Percentiles rank a stretch among this genome's conserved stretches.
Evolutionary conservation across 2,329 filamentous ascomycete genomes (phyloP).

Genomic region (Penicillium vulpinum): DNA sequence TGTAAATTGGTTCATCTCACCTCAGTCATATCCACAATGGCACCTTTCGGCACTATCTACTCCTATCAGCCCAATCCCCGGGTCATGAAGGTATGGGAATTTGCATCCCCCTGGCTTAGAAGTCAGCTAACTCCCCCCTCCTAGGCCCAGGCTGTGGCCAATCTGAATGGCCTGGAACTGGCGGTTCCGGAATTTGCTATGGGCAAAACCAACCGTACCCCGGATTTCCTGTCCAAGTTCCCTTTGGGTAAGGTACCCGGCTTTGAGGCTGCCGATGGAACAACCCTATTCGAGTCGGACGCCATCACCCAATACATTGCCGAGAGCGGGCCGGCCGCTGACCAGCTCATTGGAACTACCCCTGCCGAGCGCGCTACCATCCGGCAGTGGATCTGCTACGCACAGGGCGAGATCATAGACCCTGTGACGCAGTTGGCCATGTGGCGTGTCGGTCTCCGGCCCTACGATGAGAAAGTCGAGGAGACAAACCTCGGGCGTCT

Average conservation of each 20-base stretch:
- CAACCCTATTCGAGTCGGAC: conserved; percentile 47
- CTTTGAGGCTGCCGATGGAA: conserved; percentile 51
- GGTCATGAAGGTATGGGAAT: conserved; percentile 24
- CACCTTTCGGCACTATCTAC: conserved; percentile 27
- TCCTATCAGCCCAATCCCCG: conserved; percentile 23
- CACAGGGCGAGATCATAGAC: conserved; percentile 34
- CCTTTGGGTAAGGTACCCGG: conserved; percentile 55
- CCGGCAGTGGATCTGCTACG: conserved; percentile 49
- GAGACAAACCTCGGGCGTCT: conserved; percentile 16
- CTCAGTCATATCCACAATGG: conserved; percentile 21
- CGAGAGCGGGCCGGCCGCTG: conserved; percentile 45
- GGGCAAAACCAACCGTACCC: conserved; percentile 45
- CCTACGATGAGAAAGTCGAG: conserved; percentile 27
- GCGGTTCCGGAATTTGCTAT: conserved; percentile 42
- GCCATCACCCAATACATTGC: conserved; percentile 53
- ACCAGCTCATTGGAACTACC: conserved; percentile 49
- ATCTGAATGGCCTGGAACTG: conserved; percentile 40
- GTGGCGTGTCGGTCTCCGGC: conserved; percentile 21
- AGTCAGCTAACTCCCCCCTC: not conserved
- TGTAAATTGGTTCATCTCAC: not conserved
- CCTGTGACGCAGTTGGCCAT: conserved; percentile 19
- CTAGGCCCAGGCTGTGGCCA: conserved; percentile 33
- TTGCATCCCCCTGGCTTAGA: too few relatives aligned
- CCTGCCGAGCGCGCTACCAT: conserved; percentile 45
- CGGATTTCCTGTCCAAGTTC: conserved; percentile 53